phyloP scores from a whole-genome alignment of 352 stramenopile species.

The Phytophthora tentaculata region DNA sequence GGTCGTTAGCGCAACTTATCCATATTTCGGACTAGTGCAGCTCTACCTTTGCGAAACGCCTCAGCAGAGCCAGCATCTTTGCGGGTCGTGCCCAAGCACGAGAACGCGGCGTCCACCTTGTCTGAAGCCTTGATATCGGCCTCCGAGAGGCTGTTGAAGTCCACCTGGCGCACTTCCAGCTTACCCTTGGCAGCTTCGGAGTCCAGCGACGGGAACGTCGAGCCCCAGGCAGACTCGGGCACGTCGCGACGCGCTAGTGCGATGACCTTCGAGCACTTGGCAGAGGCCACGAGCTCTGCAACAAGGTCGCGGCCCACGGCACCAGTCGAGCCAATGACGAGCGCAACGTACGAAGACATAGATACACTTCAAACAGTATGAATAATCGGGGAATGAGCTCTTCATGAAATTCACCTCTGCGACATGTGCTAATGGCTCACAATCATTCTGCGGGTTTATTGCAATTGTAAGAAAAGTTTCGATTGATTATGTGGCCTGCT shows the following conservation, averaged over 20 bases:
- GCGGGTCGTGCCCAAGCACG: slow-evolving; percentile 74
- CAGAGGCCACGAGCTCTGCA: slow-evolving; percentile 64
- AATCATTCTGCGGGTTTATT: too few species aligned
- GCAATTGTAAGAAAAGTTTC: too few species aligned
- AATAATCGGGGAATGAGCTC: too few species aligned
- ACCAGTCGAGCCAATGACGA: slow-evolving; percentile 78
- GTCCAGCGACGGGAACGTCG: slow-evolving; percentile 62
- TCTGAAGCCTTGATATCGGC: slow-evolving; percentile 40
- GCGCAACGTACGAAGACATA: slow-evolving; percentile 57
- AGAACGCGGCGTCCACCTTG: slow-evolving; percentile 72
- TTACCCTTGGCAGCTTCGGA: slow-evolving; percentile 48
- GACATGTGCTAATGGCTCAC: too few species aligned
- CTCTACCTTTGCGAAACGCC: slow-evolving; percentile 70
- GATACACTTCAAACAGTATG: too few species aligned
- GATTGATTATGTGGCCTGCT: too few species aligned
- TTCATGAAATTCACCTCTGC: too few species aligned
- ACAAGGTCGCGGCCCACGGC: slow-evolving; percentile 78
- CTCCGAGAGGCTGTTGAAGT: slow-evolving; percentile 62
- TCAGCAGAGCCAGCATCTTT: slow-evolving; percentile 72
- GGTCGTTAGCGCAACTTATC: slow-evolving; percentile 9
- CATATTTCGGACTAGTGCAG: slow-evolving; percentile 1
- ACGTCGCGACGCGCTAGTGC: slow-evolving; percentile 71
- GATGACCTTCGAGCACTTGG: slow-evolving; percentile 74
- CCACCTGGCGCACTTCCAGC: slow-evolving; percentile 60
- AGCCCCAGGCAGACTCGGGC: slow-evolving; percentile 45